These are phyloP conservation scores for Metschnikowia proteae DNA, from an alignment of 805 yeast species.

Conservation along the genomic window DNA sequence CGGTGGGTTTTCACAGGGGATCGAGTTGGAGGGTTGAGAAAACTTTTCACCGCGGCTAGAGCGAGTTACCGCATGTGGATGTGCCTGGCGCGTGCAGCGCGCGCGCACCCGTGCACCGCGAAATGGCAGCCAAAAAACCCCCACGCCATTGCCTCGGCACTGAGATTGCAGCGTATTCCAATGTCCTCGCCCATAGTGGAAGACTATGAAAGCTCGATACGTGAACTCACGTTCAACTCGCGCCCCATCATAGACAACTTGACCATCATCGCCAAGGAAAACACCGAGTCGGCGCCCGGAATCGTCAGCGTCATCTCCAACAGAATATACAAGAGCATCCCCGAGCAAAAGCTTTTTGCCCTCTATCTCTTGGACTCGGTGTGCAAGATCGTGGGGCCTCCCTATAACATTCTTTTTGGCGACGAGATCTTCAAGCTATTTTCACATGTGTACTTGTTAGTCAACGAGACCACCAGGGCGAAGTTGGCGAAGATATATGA, in stretches of 20 bases:
- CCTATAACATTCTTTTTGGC: slow-evolving; percentile 79
- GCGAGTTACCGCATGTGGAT: slow-evolving; percentile 7
- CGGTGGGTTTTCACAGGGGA: no score
- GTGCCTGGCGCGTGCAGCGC: neutral
- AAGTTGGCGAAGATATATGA: slow-evolving; percentile 74
- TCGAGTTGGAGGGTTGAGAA: slow-evolving; percentile 1
- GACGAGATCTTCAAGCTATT: slow-evolving; percentile 65
- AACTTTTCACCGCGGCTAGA: slow-evolving; percentile 15
- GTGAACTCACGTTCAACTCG: slow-evolving; percentile 81
- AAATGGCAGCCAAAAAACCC: slow-evolving; percentile 2
- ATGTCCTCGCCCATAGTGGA: slow-evolving; percentile 21
- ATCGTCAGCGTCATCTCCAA: slow-evolving; percentile 72
- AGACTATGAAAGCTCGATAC: slow-evolving; percentile 69
- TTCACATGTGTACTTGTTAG: slow-evolving; percentile 73
- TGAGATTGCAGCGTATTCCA: neutral
- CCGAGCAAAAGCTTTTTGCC: slow-evolving; percentile 78
- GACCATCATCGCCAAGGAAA: slow-evolving; percentile 85
- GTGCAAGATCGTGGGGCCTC: slow-evolving; percentile 85
- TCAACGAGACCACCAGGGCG: slow-evolving; percentile 65
- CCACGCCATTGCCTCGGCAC: neutral
- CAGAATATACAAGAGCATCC: slow-evolving; percentile 72
- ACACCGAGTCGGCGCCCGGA: slow-evolving; percentile 68
- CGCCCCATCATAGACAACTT: slow-evolving; percentile 83
- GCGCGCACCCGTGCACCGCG: neutral
- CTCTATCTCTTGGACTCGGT: slow-evolving; percentile 87